Evolutionary conservation across 2,329 filamentous ascomycete genomes (phyloP), one percentile per base, ranked within the genome.

Genomic region (Coniochaeta sp.): DNA sequence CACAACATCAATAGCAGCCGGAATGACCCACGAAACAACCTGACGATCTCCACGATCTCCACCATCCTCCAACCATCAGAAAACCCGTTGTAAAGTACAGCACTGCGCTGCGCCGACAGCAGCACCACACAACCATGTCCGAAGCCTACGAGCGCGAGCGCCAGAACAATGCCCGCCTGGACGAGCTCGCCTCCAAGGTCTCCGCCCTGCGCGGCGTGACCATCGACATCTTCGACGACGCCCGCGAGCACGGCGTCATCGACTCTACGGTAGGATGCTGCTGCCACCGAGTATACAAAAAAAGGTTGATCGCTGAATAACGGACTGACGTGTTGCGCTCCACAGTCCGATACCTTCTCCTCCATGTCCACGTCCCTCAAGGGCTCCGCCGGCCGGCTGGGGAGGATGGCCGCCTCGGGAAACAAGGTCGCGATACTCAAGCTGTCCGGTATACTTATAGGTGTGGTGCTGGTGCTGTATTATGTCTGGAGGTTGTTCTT

Each of bases 221-320:
- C 47, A 86, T 98, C 65, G 92, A 99, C 78, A 99, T 99, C 70
- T 97, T 98, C 82, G 93, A 98, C 77, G 92, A 95, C 73, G 95
- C 95, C 57, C 86, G 91, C 61, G 86, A 90, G 68, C 93, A 98
- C 69, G 86, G 89, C 65, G 85, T 96, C 64, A 90, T 99, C 66
- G 91, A 99, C 75, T 87, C 86, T 70, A 93, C 90, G 42, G 91
- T 96, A 81, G 61, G 85, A 77, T 54, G 26, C 40, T 34, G 40
- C 36, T 40, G 14, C n/a, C 22, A n/a, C n/a, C n/a, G n/a, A n/a
- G n/a, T n/a, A 24, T 24, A 12, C 34, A 36, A 55, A 22, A 3
- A 19, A 17, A 16, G n/a, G 58, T 55, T 22, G 17, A 22, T 19
- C 44, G 12, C n/a, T n/a, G n/a, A n/a, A 26, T 17, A 22, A 17